Conservation (phyloP, 345 rosid species). For the Heritiera fomes region DNA sequence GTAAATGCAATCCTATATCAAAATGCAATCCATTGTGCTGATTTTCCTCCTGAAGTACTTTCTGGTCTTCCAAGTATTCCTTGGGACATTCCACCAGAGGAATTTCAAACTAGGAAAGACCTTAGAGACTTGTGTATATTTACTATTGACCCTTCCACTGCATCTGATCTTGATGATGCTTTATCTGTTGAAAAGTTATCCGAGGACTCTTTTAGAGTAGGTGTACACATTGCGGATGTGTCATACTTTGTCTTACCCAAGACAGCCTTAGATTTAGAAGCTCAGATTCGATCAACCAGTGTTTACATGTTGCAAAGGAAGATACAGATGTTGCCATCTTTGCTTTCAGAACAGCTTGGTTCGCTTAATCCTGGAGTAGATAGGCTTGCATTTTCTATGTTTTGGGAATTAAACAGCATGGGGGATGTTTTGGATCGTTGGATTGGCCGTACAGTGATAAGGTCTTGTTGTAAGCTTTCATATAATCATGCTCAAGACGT, state of each 20-base stretch:
- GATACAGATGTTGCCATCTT: conserved; percentile 79
- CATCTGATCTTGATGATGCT: conserved; percentile 92
- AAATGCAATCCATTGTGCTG: conserved; percentile 61
- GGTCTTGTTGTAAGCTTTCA: conserved; percentile 90
- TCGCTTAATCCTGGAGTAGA: conserved; percentile 87
- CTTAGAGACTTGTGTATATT: conserved; percentile 70
- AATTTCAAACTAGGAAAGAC: conserved; percentile 58
- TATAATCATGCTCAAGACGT: conserved; percentile 75
- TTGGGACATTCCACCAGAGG: conserved; percentile 77
- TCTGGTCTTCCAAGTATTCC: conserved; percentile 64
- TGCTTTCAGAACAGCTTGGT: conserved; percentile 66
- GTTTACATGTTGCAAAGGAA: conserved; percentile 65
- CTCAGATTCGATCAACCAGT: conserved; percentile 76
- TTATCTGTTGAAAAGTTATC: conserved; percentile 68
- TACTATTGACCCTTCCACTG: conserved; percentile 74
- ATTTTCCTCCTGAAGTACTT: conserved; percentile 57
- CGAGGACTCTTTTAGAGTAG: conserved; percentile 61
- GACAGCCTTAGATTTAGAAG: conserved; percentile 73
- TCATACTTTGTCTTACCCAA: conserved; percentile 84
- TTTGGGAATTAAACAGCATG: conserved; percentile 64
- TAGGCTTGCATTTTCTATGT: conserved; percentile 79
- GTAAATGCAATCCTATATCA: conserved; percentile 69
- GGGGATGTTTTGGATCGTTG: conserved; percentile 71
- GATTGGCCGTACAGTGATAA: conserved; percentile 76
- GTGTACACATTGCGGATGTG: conserved; percentile 90